Conservation (phyloP, 1,284 basidiomycete species). For the Moesziomyces antarcticus region DNA sequence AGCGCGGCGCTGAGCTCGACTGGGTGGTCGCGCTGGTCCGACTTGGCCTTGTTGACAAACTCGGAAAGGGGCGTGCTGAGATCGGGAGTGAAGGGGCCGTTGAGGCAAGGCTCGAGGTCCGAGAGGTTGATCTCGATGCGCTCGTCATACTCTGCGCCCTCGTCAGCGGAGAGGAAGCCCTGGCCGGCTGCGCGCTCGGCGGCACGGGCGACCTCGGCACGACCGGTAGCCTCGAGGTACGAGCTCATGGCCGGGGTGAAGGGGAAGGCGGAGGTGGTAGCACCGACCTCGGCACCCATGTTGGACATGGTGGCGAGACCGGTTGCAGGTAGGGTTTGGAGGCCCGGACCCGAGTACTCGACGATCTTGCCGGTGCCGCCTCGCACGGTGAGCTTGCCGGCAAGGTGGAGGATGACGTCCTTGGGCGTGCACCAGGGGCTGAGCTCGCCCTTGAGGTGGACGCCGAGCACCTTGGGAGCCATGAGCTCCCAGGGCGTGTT, state of each 20-base stretch:
- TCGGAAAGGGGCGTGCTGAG: slow-evolving; percentile 93
- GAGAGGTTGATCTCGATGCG: slow-evolving; percentile 93
- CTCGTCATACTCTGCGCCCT: slow-evolving; percentile 94
- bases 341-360: slow-evolving; percentile 97
- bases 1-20: slow-evolving; percentile 84
- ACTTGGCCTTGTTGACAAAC: slow-evolving; percentile 81
- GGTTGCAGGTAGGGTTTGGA: slow-evolving; percentile 89
- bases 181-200: slow-evolving; percentile 87
- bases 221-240: slow-evolving; percentile 89
- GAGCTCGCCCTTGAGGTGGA: slow-evolving; percentile 88
- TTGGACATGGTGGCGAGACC: slow-evolving; percentile 94
- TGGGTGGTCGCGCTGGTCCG: slow-evolving; percentile 85
- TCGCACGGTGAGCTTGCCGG: slow-evolving; percentile 93
- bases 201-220: slow-evolving; percentile 85
- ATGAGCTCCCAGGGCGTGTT: slow-evolving; percentile 98
- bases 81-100: slow-evolving; percentile 98
- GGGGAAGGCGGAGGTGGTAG: slow-evolving; percentile 97
- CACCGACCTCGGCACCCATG: slow-evolving; percentile 99
- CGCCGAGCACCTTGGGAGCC: slow-evolving; percentile 82
- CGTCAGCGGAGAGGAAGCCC: slow-evolving; percentile 81
- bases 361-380: slow-evolving; percentile 96
- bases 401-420: slow-evolving; percentile 93
- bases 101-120: slow-evolving; percentile 87
- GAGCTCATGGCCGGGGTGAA: slow-evolving; percentile 86
- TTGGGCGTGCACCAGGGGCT: slow-evolving; percentile 95